These are phyloP conservation scores for Coemansia sp. DNA, from an alignment of 192 early-diverging fungal genomes.

Conservation along the genomic window DNA sequence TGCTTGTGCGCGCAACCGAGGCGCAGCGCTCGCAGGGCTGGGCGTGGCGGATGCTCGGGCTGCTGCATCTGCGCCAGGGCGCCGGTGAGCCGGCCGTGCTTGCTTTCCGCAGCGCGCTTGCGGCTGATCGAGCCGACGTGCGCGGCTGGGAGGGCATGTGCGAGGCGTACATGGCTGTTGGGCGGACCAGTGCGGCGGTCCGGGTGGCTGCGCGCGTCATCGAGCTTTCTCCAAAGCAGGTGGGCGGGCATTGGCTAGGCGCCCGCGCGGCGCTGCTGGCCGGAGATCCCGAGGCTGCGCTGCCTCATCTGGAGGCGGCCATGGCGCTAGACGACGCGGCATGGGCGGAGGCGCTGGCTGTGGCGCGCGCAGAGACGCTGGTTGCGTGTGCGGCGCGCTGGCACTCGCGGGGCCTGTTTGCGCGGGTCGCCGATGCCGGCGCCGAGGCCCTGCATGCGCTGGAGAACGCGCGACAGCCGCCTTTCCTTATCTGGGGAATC, in stretches of 20 bases:
- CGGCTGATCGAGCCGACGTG: slow-evolving; percentile 63
- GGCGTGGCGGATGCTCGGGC: slow-evolving; percentile 80
- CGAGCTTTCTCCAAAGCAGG: slow-evolving; percentile 59
- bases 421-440: slow-evolving; percentile 59
- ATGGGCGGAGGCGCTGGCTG: slow-evolving; percentile 22
- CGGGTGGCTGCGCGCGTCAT: slow-evolving; percentile 68
- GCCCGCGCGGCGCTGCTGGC: slow-evolving; percentile 25
- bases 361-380: slow-evolving; percentile 31
- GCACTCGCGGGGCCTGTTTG: slow-evolving; percentile 59
- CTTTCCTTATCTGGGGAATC: slow-evolving; percentile 60
- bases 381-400: slow-evolving; percentile 26
- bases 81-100: slow-evolving; percentile 58
- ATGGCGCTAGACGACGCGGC: slow-evolving; percentile 1
- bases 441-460: slow-evolving; percentile 46
- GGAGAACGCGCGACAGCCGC: slow-evolving; percentile 14
- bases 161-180: slow-evolving; percentile 69
- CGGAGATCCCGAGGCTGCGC: slow-evolving; percentile 13
- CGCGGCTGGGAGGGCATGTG: slow-evolving; percentile 77
- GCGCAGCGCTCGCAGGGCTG: slow-evolving; percentile 58
- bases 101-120: slow-evolving; percentile 78
- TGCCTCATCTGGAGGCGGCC: slow-evolving; percentile 17
- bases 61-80: slow-evolving; percentile 57
- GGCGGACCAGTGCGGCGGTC: slow-evolving; percentile 45
- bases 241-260: slow-evolving; percentile 39
- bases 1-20: slow-evolving; percentile 23